Conservation (phyloP, 2,329 filamentous ascomycete species). For the Penicillium sp. region DNA sequence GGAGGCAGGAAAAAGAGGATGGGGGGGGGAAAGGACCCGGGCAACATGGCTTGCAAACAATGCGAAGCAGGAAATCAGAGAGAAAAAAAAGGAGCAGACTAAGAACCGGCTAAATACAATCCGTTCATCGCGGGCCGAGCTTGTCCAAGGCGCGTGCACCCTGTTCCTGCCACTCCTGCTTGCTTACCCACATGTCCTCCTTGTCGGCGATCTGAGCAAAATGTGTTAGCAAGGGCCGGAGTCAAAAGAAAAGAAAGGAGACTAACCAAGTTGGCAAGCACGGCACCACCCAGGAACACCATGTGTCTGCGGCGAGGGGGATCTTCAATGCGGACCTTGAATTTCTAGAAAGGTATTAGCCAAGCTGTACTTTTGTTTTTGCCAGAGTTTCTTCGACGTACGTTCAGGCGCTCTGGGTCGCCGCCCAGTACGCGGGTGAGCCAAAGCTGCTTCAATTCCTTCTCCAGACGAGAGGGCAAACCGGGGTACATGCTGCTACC, state of each 20-base stretch:
- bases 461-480: slow-evolving; percentile 89
- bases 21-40: slow-evolving; percentile 2
- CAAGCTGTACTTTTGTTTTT: neutral
- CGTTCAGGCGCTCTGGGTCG: slow-evolving; percentile 84
- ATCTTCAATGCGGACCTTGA: slow-evolving; percentile 99
- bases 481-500: slow-evolving; percentile 99
- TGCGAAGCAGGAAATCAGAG: slow-evolving; percentile 24
- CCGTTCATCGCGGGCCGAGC: slow-evolving; percentile 74
- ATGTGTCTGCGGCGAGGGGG: slow-evolving; percentile 94
- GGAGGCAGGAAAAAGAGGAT: slow-evolving; percentile 3
- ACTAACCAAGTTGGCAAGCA: slow-evolving; percentile 84
- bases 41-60: slow-evolving; percentile 24
- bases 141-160: slow-evolving; percentile 83
- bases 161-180: slow-evolving; percentile 95
- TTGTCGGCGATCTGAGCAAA: slow-evolving; percentile 80
- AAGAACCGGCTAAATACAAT: slow-evolving; percentile 21
- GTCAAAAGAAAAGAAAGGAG: neutral
- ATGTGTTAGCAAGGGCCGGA: slow-evolving; percentile 13
- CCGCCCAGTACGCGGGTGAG: slow-evolving; percentile 85
- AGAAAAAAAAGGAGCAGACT: slow-evolving; percentile 16
- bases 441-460: slow-evolving; percentile 99
- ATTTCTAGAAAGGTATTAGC: slow-evolving; percentile 63
- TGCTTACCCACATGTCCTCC: slow-evolving; percentile 98
- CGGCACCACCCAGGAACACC: slow-evolving; percentile 97
- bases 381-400: slow-evolving; percentile 36